Evolutionary conservation across 331 rosid genomes (phyloP).

Genomic region (Rosa hybrid): DNA sequence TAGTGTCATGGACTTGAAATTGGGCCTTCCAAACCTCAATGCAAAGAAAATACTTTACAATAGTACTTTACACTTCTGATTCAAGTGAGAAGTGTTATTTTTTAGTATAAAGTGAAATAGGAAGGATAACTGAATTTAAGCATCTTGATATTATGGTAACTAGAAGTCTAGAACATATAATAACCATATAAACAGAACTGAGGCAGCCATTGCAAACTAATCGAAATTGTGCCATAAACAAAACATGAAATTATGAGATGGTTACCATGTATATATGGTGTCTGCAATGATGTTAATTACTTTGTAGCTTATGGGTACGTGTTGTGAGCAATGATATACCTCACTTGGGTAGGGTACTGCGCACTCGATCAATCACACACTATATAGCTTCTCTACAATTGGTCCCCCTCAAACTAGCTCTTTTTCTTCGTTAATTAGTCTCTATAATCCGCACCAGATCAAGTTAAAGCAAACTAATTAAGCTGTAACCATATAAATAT

Average conservation of each 20-base stretch:
- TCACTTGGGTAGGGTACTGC: neutral
- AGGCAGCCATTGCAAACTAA: no score
- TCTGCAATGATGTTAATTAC: slow-evolving; percentile 48
- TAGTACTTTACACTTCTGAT: no score
- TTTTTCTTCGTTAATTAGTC: slow-evolving; percentile 9
- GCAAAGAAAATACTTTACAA: no score
- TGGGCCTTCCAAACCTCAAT: no score
- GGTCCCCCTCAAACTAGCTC: slow-evolving; percentile 29
- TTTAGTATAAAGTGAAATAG: no score
- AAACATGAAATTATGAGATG: slow-evolving; percentile 19
- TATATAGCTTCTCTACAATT: neutral
- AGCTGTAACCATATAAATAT: neutral
- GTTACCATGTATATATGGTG: neutral
- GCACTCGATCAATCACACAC: neutral
- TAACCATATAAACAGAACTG: no score
- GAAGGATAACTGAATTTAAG: no score
- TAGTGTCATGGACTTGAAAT: no score
- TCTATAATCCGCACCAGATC: slow-evolving; percentile 34
- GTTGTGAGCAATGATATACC: slow-evolving; percentile 44
- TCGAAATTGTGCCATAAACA: neutral
- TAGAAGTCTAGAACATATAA: no score
- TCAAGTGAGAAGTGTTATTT: no score
- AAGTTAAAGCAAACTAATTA: slow-evolving; percentile 14
- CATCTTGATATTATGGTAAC: no score
- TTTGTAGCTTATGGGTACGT: slow-evolving; percentile 33